These are phyloP conservation scores for Kwoniella dejecticola DNA, from an alignment of 768 basidiomycete species.

Conservation along the genomic window DNA sequence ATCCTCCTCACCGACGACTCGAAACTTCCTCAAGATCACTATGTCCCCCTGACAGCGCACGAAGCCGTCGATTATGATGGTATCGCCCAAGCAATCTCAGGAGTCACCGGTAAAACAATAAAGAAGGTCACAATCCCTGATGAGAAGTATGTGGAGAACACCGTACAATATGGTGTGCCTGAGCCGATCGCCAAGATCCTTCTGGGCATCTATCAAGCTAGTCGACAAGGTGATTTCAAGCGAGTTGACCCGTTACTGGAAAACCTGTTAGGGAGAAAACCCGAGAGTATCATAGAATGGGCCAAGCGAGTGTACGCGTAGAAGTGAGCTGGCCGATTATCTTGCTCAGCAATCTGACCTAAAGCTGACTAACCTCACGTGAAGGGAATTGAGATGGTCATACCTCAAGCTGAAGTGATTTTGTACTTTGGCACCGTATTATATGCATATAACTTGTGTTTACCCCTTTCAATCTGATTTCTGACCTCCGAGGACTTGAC, in stretches of 20 bases:
- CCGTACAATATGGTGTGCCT: not conserved
- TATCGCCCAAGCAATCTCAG: not conserved
- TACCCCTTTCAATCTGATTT: no score
- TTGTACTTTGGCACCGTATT: no score
- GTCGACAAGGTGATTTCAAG: constrained; percentile 4
- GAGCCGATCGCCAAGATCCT: not conserved
- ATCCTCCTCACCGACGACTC: constrained; percentile 48
- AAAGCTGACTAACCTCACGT: no score
- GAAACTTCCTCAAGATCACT: not conserved
- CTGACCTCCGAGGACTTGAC: no score
- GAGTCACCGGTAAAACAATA: not conserved
- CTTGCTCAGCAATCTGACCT: no score
- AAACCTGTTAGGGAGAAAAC: not conserved
- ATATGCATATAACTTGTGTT: no score
- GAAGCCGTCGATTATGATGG: not conserved
- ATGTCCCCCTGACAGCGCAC: not conserved
- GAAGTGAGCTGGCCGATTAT: not conserved
- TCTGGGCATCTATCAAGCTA: constrained; percentile 3
- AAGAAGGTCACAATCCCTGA: not conserved
- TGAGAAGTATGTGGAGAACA: not conserved
- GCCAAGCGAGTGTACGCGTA: not conserved
- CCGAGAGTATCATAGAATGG: not conserved
- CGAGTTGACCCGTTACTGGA: not conserved
- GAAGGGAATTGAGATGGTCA: no score
- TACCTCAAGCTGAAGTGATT: no score